These are phyloP conservation scores for Aspergillus unguis DNA, from an alignment of 2,329 filamentous ascomycete genomes.

Conservation along the genomic window DNA sequence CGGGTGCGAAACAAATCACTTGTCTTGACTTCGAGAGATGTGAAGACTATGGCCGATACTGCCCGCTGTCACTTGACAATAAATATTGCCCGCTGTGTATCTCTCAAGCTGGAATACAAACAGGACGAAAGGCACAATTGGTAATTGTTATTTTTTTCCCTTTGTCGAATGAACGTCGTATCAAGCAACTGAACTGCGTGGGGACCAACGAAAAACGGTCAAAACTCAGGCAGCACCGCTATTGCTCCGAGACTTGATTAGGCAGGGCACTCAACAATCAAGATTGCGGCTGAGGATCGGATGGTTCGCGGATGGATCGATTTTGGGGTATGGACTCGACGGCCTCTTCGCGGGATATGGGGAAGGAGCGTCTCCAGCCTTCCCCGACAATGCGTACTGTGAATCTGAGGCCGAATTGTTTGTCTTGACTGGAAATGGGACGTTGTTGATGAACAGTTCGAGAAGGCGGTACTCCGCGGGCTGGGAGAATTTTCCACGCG, in stretches of 20 bases:
- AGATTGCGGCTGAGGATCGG: slow-evolving; percentile 6
- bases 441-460: slow-evolving; percentile 5
- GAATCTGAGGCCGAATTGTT: background rate
- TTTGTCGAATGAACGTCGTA: background rate
- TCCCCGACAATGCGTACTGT: slow-evolving; percentile 1
- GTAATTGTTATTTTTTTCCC: background rate
- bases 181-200: slow-evolving; percentile 4
- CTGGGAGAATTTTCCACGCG: slow-evolving; percentile 25
- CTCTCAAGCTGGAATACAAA: background rate
- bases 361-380: slow-evolving; percentile 7
- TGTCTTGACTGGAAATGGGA: background rate
- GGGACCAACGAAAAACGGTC: slow-evolving; percentile 4
- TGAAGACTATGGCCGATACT: slow-evolving; percentile 15
- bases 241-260: slow-evolving; percentile 4
- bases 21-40: slow-evolving; percentile 9
- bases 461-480: slow-evolving; percentile 6
- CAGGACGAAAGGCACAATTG: background rate
- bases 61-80: slow-evolving; percentile 11
- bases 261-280: slow-evolving; percentile 3
- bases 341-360: background rate
- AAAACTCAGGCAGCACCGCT: slow-evolving; percentile 7
- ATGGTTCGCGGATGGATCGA: background rate
- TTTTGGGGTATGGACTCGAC: background rate
- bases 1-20: background rate
- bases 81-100: background rate